A percentile compares a stretch with the other conserved stretches of the same genome.
phyloP scores from a whole-genome alignment of 2,329 filamentous ascomycete species.

The Clonostachys chloroleuca region DNA sequence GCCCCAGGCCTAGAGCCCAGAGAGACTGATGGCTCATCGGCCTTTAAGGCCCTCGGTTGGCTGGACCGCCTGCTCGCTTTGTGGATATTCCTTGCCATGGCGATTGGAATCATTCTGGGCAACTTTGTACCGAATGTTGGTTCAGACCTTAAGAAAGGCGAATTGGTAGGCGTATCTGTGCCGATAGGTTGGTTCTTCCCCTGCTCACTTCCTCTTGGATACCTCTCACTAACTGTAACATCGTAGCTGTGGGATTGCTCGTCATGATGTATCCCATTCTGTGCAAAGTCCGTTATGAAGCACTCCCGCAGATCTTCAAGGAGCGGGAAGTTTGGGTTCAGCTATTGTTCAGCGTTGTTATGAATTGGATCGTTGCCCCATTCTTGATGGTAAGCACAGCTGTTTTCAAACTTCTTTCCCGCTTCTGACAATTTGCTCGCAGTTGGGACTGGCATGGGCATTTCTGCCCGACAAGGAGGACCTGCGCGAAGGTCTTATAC shows the following conservation, averaged over 20 bases:
- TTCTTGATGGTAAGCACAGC: constrained; percentile 64
- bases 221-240: not conserved
- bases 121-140: constrained; percentile 66
- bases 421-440: not conserved
- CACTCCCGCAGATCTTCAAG: constrained; percentile 61
- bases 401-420: not conserved
- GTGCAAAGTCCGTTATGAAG: constrained; percentile 80
- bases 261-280: constrained; percentile 95
- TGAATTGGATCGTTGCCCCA: constrained; percentile 82
- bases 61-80: constrained; percentile 61
- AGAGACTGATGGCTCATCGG: constrained; percentile 20
- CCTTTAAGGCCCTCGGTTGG: constrained; percentile 50
- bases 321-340: constrained; percentile 68
- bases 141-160: constrained; percentile 60
- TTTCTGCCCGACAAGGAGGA: constrained; percentile 55
- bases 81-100: constrained; percentile 79
- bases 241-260: constrained; percentile 67
- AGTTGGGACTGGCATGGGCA: constrained; percentile 65
- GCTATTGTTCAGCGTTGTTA: constrained; percentile 67
- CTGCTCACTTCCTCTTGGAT: not conserved
- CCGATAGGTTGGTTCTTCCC: constrained; percentile 48
- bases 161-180: constrained; percentile 65
- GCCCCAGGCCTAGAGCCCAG: not conserved
- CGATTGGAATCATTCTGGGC: constrained; percentile 67
- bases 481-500: constrained; percentile 64